Conservation (phyloP, 108 stramenopile genomes). For the Chaetoceros tenuissimus region DNA sequence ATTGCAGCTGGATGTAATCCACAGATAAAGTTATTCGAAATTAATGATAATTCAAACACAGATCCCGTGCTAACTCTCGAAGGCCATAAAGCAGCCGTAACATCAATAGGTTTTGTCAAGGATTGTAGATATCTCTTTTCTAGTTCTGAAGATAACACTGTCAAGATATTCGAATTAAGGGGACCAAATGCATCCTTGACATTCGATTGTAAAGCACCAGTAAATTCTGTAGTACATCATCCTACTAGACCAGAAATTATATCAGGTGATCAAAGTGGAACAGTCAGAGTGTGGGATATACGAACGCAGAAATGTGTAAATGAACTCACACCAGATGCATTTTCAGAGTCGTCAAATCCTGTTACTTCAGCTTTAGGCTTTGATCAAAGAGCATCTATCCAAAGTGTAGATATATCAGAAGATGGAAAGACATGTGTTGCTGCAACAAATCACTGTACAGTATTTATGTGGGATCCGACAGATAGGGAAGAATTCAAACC, state of each 20-base stretch:
- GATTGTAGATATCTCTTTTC: constrained; percentile 91
- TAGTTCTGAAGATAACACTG: constrained; percentile 73
- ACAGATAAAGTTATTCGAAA: constrained; percentile 86
- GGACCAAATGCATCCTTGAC: constrained; percentile 79
- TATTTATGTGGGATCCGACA: constrained; percentile 81
- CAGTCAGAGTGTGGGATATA: constrained; percentile 81
- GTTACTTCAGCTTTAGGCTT: constrained; percentile 3
- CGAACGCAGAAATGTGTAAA: constrained; percentile 56
- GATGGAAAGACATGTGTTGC: constrained; percentile 71
- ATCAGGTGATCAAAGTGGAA: constrained; percentile 86
- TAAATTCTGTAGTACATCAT: constrained; percentile 91
- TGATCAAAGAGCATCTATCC: constrained; percentile 58
- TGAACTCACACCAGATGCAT: constrained; percentile 60
- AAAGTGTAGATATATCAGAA: constrained; percentile 78
- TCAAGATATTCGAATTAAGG: constrained; percentile 91
- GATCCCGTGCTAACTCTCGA: constrained; percentile 72
- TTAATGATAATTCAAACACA: constrained; percentile 43
- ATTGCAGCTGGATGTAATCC: constrained; percentile 96
- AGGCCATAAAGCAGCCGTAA: constrained; percentile 87
- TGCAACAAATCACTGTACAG: constrained; percentile 77
- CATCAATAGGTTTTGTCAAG: constrained; percentile 92
- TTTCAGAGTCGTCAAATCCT: constrained; percentile 19
- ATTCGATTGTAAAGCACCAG: constrained; percentile 79
- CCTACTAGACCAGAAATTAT: constrained; percentile 92
- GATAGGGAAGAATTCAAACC: constrained; percentile 15